phyloP scores from a whole-genome alignment of 352 stramenopile species.

The Globisporangium parvum region DNA sequence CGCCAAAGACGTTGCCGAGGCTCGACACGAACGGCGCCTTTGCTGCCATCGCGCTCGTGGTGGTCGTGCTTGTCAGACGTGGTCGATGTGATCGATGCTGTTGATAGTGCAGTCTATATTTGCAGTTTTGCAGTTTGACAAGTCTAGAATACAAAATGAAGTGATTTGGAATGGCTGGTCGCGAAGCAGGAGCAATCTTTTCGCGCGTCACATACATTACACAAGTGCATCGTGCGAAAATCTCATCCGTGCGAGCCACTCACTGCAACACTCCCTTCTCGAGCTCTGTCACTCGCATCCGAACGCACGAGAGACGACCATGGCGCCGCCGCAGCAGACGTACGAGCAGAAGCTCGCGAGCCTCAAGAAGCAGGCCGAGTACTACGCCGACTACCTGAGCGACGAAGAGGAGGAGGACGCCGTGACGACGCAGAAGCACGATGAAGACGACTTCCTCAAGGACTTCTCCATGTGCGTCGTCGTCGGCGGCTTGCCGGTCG shows the following conservation, averaged over 20 bases:
- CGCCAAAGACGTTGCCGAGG: constrained; percentile 25
- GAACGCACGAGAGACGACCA: constrained; percentile 12
- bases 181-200: constrained; percentile 1
- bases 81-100: background rate
- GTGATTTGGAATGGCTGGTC: constrained; percentile 7
- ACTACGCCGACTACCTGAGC: constrained; percentile 77
- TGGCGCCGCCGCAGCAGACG: constrained; percentile 52
- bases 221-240: background rate
- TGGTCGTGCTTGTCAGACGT: background rate
- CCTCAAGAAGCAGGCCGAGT: constrained; percentile 62
- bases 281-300: constrained; percentile 6
- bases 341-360: constrained; percentile 76
- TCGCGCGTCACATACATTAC: background rate
- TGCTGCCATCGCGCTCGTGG: constrained; percentile 6
- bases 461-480: constrained; percentile 80
- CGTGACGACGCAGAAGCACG: constrained; percentile 50
- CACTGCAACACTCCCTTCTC: too few relatives aligned
- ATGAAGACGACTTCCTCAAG: constrained; percentile 70
- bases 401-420: constrained; percentile 76
- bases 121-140: background rate
- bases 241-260: too few relatives aligned
- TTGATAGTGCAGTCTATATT: background rate
- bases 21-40: constrained; percentile 37
- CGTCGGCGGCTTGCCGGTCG: constrained; percentile 68
- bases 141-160: background rate